These are phyloP conservation scores for Metroxylon sagu DNA, from an alignment of 176 grass and related monocot genomes.

Conservation along the genomic window DNA sequence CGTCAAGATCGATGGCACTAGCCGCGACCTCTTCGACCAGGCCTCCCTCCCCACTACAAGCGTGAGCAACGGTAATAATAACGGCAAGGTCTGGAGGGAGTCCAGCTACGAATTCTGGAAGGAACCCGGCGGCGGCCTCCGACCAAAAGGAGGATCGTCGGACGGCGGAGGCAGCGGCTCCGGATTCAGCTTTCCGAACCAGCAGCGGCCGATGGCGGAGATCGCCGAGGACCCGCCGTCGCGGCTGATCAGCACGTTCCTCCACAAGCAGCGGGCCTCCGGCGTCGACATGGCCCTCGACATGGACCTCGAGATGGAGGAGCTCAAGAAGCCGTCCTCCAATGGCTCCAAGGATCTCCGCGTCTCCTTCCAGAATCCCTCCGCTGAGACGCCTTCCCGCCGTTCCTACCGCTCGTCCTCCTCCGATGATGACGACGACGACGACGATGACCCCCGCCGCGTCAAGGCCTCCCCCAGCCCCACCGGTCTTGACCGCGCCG, in stretches of 20 bases:
- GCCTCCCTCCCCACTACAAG: not conserved
- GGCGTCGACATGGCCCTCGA: slow-evolving; percentile 51
- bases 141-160: slow-evolving; percentile 20
- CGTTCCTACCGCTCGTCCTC: slow-evolving; percentile 26
- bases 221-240: slow-evolving; percentile 54
- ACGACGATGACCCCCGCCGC: not conserved
- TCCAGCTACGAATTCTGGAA: too few relatives aligned
- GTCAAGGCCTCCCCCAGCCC: slow-evolving; percentile 6
- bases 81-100: slow-evolving; percentile 29
- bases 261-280: slow-evolving; percentile 49
- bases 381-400: not conserved
- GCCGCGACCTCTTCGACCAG: slow-evolving; percentile 8
- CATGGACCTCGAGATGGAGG: slow-evolving; percentile 73
- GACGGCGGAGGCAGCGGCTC: slow-evolving; percentile 1
- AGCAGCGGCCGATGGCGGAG: slow-evolving; percentile 11
- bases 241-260: slow-evolving; percentile 63
- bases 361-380: slow-evolving; percentile 47
- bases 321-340: slow-evolving; percentile 26
- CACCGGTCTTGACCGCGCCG: not conserved
- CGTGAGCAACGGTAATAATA: too few relatives aligned
- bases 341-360: slow-evolving; percentile 40
- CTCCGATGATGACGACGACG: slow-evolving; percentile 23
- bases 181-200: slow-evolving; percentile 58
- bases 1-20: slow-evolving; percentile 54
- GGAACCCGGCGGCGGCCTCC: slow-evolving; percentile 34